These are phyloP conservation scores for Monosporascus sp. DNA, from an alignment of 2,329 filamentous ascomycete species.

Conservation along the genomic window DNA sequence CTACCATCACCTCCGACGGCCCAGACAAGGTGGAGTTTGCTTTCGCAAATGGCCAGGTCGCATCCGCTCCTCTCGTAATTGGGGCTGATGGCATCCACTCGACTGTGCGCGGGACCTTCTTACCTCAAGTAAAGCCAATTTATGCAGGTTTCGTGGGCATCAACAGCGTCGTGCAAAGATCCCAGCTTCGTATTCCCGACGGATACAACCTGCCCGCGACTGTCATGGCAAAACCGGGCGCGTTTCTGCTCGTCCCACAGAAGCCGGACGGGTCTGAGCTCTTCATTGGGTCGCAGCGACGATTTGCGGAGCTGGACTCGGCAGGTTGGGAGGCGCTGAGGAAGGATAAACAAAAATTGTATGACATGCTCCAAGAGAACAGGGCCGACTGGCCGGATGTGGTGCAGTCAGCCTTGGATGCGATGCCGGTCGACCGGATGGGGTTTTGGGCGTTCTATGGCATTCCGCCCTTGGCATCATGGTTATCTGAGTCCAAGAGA, in stretches of 20 bases:
- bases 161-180: constrained; percentile 33
- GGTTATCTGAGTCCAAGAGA: constrained; percentile 29
- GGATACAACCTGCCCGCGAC: constrained; percentile 38
- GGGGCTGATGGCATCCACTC: constrained; percentile 60
- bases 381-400: constrained; percentile 29
- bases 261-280: constrained; percentile 40
- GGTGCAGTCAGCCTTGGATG: constrained; percentile 32
- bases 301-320: constrained; percentile 9
- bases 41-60: constrained; percentile 41
- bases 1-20: constrained; percentile 35
- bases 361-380: constrained; percentile 30
- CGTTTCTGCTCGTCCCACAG: constrained; percentile 48
- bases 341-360: constrained; percentile 19
- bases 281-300: constrained; percentile 13
- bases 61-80: constrained; percentile 40
- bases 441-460: constrained; percentile 42
- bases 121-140: constrained; percentile 41
- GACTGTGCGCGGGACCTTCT: constrained; percentile 45
- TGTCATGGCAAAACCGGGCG: constrained; percentile 38
- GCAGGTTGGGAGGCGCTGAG: constrained; percentile 8
- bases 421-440: constrained; percentile 29
- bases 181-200: constrained; percentile 30
- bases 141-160: constrained; percentile 40
- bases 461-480: constrained; percentile 36
- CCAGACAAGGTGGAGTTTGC: constrained; percentile 37